Evolutionary conservation across 2,329 filamentous ascomycete genomes (phyloP).

Genomic region (Neopestalotiopsis sp.): DNA sequence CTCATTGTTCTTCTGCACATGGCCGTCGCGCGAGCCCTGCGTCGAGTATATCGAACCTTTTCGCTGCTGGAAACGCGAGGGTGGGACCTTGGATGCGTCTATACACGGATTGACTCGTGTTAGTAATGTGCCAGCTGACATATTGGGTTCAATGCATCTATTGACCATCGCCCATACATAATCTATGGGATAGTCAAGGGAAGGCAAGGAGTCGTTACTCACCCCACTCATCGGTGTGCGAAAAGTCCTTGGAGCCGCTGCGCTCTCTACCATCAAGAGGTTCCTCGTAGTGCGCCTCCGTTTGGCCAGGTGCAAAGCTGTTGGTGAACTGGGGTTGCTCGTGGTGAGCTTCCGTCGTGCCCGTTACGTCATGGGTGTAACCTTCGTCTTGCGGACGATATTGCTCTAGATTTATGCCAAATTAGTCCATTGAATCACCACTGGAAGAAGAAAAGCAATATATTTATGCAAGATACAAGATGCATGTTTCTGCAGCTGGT

Average conservation of each 20-base stretch:
- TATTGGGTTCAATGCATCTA: neutral
- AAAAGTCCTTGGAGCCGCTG: constrained; percentile 36
- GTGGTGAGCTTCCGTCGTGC: neutral
- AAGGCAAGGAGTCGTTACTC: constrained; percentile 27
- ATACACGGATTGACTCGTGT: neutral
- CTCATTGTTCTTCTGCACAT: constrained; percentile 62
- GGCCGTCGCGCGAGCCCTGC: constrained; percentile 67
- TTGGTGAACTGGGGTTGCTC: constrained; percentile 19
- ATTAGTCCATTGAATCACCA: neutral
- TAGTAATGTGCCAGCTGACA: neutral
- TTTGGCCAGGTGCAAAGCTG: constrained; percentile 20
- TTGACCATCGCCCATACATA: too few relatives aligned
- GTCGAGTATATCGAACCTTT: constrained; percentile 74
- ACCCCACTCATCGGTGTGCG: constrained; percentile 55
- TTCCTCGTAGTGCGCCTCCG: constrained; percentile 6
- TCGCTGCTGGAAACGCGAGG: constrained; percentile 72
- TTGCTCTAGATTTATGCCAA: neutral
- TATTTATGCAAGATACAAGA: neutral
- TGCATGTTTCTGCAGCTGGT: neutral
- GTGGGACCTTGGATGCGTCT: constrained; percentile 72
- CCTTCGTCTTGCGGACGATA: constrained; percentile 16
- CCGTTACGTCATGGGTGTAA: neutral
- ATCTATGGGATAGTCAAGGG: too few relatives aligned
- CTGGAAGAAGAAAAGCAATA: neutral
- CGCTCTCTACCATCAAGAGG: constrained; percentile 33